Evolutionary conservation across 768 basidiomycete species (phyloP).

Genomic region (Coprinopsis strossmayeri): DNA sequence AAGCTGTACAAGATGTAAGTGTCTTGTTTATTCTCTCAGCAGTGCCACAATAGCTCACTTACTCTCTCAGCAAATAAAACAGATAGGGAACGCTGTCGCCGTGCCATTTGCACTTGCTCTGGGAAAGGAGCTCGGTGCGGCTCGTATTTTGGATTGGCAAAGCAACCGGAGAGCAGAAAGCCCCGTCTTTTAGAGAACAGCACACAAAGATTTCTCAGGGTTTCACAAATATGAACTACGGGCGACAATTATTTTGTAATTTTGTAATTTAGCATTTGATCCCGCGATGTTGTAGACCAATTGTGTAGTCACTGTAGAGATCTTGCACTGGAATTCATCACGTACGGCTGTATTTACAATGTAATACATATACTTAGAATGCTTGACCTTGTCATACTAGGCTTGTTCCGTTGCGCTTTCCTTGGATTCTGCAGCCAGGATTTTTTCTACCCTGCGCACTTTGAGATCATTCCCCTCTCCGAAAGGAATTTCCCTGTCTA

Average conservation of each 20-base stretch:
- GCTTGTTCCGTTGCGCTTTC: background rate
- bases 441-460: constrained; percentile 73
- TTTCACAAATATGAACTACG: background rate
- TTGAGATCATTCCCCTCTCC: constrained; percentile 77
- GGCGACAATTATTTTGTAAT: no score
- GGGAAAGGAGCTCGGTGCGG: constrained; percentile 41
- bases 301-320: no score
- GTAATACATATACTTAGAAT: no score
- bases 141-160: constrained; percentile 41
- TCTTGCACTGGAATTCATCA: no score
- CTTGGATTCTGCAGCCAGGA: constrained; percentile 42
- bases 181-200: constrained; percentile 25
- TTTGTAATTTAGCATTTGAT: no score
- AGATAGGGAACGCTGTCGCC: constrained; percentile 80
- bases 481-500: constrained; percentile 54
- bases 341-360: no score
- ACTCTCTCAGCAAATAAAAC: constrained; percentile 53
- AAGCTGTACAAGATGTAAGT: constrained; percentile 48
- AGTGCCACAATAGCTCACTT: background rate
- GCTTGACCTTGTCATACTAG: no score
- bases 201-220: background rate
- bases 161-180: constrained; percentile 37
- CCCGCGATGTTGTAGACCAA: no score
- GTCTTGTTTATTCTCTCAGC: background rate
- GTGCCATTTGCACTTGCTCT: constrained; percentile 62